These are phyloP conservation scores for Quercus tomentella DNA, from an alignment of 331 rosid genomes.

Conservation along the genomic window DNA sequence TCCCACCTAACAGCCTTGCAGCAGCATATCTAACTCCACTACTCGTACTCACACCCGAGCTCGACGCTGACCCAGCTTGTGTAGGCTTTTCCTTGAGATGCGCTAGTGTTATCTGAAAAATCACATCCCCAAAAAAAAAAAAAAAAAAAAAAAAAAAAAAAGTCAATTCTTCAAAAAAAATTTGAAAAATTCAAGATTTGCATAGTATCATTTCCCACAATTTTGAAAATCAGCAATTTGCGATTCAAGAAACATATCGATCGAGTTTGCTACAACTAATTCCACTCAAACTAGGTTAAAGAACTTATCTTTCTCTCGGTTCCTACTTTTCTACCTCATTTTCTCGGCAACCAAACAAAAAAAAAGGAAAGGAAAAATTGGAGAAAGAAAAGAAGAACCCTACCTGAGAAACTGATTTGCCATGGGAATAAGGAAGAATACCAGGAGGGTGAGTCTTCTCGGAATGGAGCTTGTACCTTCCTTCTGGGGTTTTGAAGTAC, in stretches of 20 bases:
- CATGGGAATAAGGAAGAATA: conserved; percentile 81
- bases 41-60: conserved; percentile 65
- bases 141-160: conserved; percentile 22
- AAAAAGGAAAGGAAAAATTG: neutral
- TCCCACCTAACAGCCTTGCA: conserved; percentile 74
- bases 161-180: neutral
- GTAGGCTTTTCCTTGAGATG: conserved; percentile 84
- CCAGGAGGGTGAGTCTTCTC: conserved; percentile 94
- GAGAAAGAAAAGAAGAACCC: neutral
- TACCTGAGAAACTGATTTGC: conserved; percentile 93
- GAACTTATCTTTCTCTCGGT: neutral
- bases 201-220: too few relatives aligned
- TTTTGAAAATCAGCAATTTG: too few relatives aligned
- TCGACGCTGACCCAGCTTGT: conserved; percentile 57
- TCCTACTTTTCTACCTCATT: neutral
- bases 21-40: conserved; percentile 91
- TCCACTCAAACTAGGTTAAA: neutral
- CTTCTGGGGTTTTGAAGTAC: conserved; percentile 96
- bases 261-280: neutral
- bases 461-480: conserved; percentile 88
- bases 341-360: neutral
- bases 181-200: neutral
- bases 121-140: neutral
- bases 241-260: too few relatives aligned
- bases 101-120: conserved; percentile 68